Evolutionary conservation across 1,139 yeast genomes (phyloP).

Genomic region (Taphrina flavorubra): DNA sequence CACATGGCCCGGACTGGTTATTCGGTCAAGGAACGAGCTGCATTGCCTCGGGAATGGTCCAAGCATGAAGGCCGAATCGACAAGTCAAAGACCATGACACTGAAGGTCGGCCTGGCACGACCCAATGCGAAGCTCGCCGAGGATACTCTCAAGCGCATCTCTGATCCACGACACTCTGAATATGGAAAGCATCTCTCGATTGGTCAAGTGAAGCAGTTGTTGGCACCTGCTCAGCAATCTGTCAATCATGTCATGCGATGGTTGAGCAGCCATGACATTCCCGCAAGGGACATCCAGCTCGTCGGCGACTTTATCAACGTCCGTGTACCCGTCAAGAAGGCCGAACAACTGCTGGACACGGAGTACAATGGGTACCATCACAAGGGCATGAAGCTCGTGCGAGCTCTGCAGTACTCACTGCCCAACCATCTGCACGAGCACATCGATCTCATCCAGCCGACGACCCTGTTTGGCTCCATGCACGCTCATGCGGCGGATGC

Average conservation of each 20-base stretch:
- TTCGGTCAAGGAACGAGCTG: conserved; percentile 11
- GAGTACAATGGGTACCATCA: conserved; percentile 13
- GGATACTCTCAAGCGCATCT: conserved; percentile 12
- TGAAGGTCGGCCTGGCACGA: conserved; percentile 13
- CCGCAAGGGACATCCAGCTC: neutral
- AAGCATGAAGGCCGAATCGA: conserved; percentile 12
- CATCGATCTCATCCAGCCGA: conserved; percentile 35
- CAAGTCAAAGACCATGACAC: conserved; percentile 13
- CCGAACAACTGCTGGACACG: conserved; percentile 19
- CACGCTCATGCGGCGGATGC: conserved; percentile 9
- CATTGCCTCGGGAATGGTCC: conserved; percentile 20
- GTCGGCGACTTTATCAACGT: conserved; percentile 19
- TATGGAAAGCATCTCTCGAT: conserved; percentile 31
- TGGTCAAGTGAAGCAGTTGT: conserved; percentile 11
- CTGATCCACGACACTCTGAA: conserved; percentile 12
- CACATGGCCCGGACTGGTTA: conserved; percentile 13
- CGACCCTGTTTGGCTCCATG: conserved; percentile 31
- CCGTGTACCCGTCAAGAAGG: conserved; percentile 25
- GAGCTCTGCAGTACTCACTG: conserved; percentile 26
- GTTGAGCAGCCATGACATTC: conserved; percentile 26
- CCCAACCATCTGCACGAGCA: conserved; percentile 29
- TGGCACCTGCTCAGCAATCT: conserved; percentile 17
- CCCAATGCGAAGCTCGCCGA: conserved; percentile 19
- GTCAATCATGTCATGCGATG: conserved; percentile 14
- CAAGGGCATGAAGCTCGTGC: conserved; percentile 23